phyloP scores from a whole-genome alignment of 192 early-diverging fungal species.

The Backusella tarrabulga region DNA sequence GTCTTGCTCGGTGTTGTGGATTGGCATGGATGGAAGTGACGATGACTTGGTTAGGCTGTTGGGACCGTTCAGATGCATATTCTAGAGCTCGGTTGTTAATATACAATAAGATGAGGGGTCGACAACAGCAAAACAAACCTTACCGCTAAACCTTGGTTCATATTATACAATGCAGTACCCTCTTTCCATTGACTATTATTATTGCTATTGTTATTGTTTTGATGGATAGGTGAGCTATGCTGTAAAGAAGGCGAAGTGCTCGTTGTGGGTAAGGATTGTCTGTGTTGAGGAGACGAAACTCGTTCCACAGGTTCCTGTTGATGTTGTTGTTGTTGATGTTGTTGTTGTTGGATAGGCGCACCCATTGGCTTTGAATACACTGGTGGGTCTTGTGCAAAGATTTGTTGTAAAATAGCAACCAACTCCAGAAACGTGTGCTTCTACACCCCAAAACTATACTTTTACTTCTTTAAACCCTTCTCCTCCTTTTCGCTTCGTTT shows the following conservation, averaged over 20 bases:
- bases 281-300: not conserved
- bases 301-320: conserved; percentile 15
- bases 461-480: not conserved
- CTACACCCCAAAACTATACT: not conserved
- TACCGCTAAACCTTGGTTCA: conserved; percentile 10
- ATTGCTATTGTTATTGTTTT: too few species aligned
- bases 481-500: not conserved
- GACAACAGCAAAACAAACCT: not conserved
- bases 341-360: not conserved
- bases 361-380: conserved; percentile 57
- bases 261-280: conserved; percentile 18
- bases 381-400: conserved; percentile 75
- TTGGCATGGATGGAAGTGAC: conserved; percentile 3
- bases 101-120: too few species aligned
- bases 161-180: conserved; percentile 11
- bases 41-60: not conserved
- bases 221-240: not conserved
- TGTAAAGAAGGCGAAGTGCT: not conserved
- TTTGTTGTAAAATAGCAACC: conserved; percentile 60
- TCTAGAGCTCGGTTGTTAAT: not conserved
- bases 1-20: conserved; percentile 39
- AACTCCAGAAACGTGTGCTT: conserved; percentile 51
- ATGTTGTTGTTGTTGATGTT: conserved; percentile 27
- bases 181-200: not conserved
- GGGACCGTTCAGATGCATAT: not conserved